A percentile compares a stretch with the other conserved stretches of the same genome.
These are phyloP conservation scores for Lichtheimia hyalospora DNA, from an alignment of 371 early-diverging fungal species.

Conservation along the genomic window DNA sequence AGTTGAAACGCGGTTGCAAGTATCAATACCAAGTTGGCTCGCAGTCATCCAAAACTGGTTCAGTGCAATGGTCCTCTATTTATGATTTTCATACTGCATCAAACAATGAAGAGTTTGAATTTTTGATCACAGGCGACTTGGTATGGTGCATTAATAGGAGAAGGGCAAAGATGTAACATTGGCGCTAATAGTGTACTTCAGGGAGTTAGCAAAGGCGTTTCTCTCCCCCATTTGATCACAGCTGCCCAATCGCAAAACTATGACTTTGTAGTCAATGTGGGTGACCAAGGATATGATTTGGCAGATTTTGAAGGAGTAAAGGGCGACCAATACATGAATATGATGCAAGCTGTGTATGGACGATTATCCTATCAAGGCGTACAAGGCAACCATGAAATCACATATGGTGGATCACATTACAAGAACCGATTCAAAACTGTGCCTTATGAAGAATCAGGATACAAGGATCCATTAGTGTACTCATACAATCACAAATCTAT, in stretches of 20 bases:
- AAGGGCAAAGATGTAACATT: neutral
- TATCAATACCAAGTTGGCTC: slow-evolving; percentile 32
- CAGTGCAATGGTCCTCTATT: slow-evolving; percentile 1
- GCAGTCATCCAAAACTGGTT: slow-evolving; percentile 19
- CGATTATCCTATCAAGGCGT: slow-evolving; percentile 39
- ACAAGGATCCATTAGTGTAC: slow-evolving; percentile 32
- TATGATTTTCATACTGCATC: slow-evolving; percentile 46
- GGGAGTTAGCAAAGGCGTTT: slow-evolving; percentile 45
- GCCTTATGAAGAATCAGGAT: slow-evolving; percentile 36
- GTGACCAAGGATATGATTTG: slow-evolving; percentile 45
- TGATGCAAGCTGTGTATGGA: slow-evolving; percentile 37
- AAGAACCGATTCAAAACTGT: slow-evolving; percentile 40
- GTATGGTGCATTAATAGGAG: slow-evolving; percentile 17
- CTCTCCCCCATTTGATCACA: slow-evolving; percentile 28
- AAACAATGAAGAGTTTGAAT: slow-evolving; percentile 26
- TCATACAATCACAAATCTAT: slow-evolving; percentile 45
- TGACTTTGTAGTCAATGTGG: slow-evolving; percentile 41
- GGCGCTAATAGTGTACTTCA: neutral
- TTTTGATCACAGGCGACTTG: slow-evolving; percentile 42
- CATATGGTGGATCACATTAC: slow-evolving; percentile 43
- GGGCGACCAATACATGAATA: slow-evolving; percentile 47
- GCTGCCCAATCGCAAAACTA: slow-evolving; percentile 32
- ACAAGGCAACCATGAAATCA: slow-evolving; percentile 43
- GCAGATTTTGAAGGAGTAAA: slow-evolving; percentile 41
- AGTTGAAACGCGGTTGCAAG: slow-evolving; percentile 16